A percentile compares a stretch with the other conserved stretches of the same genome.
These are phyloP conservation scores for Kuraishia hungarica DNA, from an alignment of 805 yeast genomes.

Conservation along the genomic window DNA sequence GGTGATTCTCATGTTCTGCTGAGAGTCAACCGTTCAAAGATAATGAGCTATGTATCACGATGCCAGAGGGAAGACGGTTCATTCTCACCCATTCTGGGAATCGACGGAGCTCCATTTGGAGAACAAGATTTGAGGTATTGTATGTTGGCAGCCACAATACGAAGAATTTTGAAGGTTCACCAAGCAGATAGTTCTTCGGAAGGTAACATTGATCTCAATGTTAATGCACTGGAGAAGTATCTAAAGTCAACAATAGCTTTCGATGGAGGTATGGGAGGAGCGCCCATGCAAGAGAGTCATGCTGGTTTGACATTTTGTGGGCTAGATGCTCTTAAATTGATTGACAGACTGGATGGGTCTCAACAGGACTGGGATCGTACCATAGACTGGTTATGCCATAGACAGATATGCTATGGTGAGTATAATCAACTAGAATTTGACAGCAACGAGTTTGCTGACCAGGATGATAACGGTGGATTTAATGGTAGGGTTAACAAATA, in stretches of 20 bases:
- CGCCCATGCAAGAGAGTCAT: conserved; percentile 56
- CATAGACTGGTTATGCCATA: conserved; percentile 48
- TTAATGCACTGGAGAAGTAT: conserved; percentile 27
- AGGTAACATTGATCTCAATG: conserved; percentile 31
- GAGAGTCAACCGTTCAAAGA: conserved; percentile 27
- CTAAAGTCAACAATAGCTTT: conserved; percentile 27
- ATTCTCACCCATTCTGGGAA: conserved; percentile 38
- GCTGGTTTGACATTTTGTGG: conserved; percentile 87
- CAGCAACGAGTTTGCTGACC: conserved; percentile 26
- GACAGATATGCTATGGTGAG: conserved; percentile 41
- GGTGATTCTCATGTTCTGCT: conserved; percentile 28
- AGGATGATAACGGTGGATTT: conserved; percentile 62
- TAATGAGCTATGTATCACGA: conserved; percentile 43
- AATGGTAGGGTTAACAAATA: conserved; percentile 83
- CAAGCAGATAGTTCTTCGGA: conserved; percentile 16
- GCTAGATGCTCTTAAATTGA: conserved; percentile 45
- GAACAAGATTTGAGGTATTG: conserved; percentile 68
- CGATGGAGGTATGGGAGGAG: conserved; percentile 66
- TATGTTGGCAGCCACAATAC: conserved; percentile 62
- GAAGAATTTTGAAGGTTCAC: conserved; percentile 39
- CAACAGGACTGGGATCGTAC: conserved; percentile 28
- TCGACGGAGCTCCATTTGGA: conserved; percentile 30
- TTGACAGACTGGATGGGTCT: conserved; percentile 17
- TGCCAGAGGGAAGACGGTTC: conserved; percentile 61
- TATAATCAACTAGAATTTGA: conserved; percentile 3